Evolutionary conservation across 2,329 filamentous ascomycete genomes (phyloP), one percentile per base, ranked within the genome.

Genomic region (Sporothrix protearum): DNA sequence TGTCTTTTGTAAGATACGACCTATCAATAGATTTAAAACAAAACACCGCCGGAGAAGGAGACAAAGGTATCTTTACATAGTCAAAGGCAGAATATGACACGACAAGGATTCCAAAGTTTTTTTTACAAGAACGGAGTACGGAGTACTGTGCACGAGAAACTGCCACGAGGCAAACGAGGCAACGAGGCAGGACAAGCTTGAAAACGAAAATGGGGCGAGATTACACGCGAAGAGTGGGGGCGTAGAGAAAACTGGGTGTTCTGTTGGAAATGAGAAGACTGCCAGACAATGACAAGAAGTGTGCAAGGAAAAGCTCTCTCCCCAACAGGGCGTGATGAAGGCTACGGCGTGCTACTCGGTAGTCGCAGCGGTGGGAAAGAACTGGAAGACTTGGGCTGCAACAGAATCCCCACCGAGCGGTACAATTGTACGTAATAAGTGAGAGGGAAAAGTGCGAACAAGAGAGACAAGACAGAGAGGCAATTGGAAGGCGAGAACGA

Each of bases 381-480:
- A 14, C 9, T 30, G n/a, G n/a, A n/a, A n/a, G n/a, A n/a, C 10
- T n/a, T n/a, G n/a, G n/a, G n/a, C 55, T 22, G 33, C 55, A 3
- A 61, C 55, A 33, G 55, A 61, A 61, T 36, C 12, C 59, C 59
- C 59, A 9, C 57, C n/a, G n/a, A n/a, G 57, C 57, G 57, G 33
- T 22, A 36, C 19, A 14, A n/a, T 42, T 47, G 42, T 66, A 47
- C 61, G 22, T 30, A 28, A 30, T 30, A n/a, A 61, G 16, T 8
- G 28, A 57, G 25, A 28, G 53, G 6, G n/a, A n/a, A n/a, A n/a
- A n/a, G n/a, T n/a, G n/a, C n/a, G n/a, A n/a, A n/a, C n/a, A 30
- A 59, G 53, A 30, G 22, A 12, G 42, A 28, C 19, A 36, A 42
- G 53, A 45, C 9, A 7, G 36, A 64, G 36, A 47, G 39, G 22